Conservation (phyloP, 2,329 filamentous ascomycete species). For the Clarireedia hainanense region DNA sequence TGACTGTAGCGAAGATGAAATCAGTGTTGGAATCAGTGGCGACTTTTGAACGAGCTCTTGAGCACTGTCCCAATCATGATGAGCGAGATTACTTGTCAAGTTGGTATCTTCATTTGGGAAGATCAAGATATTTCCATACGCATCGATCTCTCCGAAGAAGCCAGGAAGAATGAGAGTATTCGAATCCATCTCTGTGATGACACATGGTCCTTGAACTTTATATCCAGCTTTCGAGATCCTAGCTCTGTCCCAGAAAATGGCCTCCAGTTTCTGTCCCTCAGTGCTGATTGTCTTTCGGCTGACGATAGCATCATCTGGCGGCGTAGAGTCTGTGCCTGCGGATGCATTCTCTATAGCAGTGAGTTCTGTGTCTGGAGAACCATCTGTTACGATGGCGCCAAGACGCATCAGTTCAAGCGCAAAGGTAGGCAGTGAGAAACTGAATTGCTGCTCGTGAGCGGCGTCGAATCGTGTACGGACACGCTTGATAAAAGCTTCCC, state of each 20-base stretch:
- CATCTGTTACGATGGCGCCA: not conserved
- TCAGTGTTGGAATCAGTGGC: constrained; percentile 1
- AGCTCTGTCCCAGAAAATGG: not conserved
- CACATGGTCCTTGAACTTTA: constrained; percentile 1
- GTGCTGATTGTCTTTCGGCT: constrained; percentile 1
- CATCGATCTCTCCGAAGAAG: not conserved
- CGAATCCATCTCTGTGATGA: constrained; percentile 3
- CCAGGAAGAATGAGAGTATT: constrained; percentile 4
- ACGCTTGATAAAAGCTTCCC: not conserved
- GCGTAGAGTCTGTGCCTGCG: not conserved
- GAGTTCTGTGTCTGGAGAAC: not conserved
- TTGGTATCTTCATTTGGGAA: not conserved
- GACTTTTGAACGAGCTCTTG: not conserved
- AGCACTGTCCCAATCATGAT: not conserved
- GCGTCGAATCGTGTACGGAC: not conserved
- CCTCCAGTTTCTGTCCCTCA: not conserved
- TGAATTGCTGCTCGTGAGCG: constrained; percentile 3
- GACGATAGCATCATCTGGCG: constrained; percentile 1
- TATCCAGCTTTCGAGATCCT: constrained; percentile 2
- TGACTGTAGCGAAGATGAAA: constrained; percentile 4
- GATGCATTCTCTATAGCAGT: not conserved
- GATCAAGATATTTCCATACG: constrained; percentile 1
- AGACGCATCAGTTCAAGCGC: not conserved
- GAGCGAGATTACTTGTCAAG: not conserved
- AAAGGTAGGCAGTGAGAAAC: constrained; percentile 1